Percentiles rank a stretch among this genome's conserved stretches.
These are phyloP conservation scores for Syncephalis fuscata DNA, from an alignment of 371 early-diverging fungal species.

Conservation along the genomic window DNA sequence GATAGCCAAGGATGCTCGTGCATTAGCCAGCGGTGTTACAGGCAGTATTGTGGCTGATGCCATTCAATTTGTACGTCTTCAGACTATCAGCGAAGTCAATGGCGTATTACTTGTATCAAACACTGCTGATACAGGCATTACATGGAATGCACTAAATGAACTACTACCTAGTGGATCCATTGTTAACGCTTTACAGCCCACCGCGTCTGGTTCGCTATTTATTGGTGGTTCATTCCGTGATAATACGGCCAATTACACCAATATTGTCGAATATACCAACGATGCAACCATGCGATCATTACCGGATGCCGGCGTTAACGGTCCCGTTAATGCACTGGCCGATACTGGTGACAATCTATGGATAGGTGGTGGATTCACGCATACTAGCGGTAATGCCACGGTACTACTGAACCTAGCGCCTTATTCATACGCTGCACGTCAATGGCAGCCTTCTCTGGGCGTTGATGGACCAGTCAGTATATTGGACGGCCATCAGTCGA, in stretches of 20 bases:
- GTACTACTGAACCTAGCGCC: conserved; percentile 1
- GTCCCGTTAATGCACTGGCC: conserved; percentile 4
- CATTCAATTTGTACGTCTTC: conserved; percentile 30
- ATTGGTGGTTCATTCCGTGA: conserved; percentile 11
- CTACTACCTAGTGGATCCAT: too few species aligned
- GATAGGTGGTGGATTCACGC: conserved; percentile 6
- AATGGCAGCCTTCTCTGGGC: too few species aligned
- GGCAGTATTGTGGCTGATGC: conserved; percentile 24
- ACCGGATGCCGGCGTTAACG: conserved; percentile 4
- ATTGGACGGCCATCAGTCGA: too few species aligned
- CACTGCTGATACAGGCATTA: background rate
- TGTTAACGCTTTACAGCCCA: too few species aligned
- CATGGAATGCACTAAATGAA: background rate
- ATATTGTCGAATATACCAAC: conserved; percentile 7
- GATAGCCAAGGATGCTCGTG: conserved; percentile 12
- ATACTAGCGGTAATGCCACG: background rate
- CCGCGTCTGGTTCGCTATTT: conserved; percentile 3
- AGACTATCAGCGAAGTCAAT: conserved; percentile 17
- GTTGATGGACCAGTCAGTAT: too few species aligned
- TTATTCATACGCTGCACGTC: too few species aligned
- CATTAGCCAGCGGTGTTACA: conserved; percentile 3
- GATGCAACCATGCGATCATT: conserved; percentile 2
- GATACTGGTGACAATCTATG: conserved; percentile 1
- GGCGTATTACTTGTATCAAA: conserved; percentile 11
- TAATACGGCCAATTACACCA: background rate